A percentile compares a stretch with the other conserved stretches of the same genome.
Conservation (phyloP, 2,329 filamentous ascomycete species). For the Fusarium sp. region DNA sequence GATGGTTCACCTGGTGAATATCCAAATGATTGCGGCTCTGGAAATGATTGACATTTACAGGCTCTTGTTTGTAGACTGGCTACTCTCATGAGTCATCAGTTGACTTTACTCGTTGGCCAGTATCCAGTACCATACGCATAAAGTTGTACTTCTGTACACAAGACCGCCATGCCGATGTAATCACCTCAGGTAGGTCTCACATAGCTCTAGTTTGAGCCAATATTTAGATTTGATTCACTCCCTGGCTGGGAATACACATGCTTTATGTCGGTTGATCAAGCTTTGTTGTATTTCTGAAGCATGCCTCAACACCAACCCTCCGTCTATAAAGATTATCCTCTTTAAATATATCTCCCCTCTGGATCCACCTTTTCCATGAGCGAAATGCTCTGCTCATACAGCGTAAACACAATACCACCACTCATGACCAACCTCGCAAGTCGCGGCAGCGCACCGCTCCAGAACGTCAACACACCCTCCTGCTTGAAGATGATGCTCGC, state of each 20-base stretch:
- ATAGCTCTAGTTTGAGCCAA: neutral
- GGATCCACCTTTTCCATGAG: slow-evolving; percentile 84
- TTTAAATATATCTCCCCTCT: slow-evolving; percentile 81
- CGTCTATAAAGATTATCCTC: neutral
- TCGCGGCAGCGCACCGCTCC: slow-evolving; percentile 91
- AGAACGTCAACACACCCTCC: slow-evolving; percentile 90
- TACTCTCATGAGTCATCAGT: neutral
- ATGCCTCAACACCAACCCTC: neutral
- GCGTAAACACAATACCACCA: slow-evolving; percentile 97
- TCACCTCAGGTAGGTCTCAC: neutral
- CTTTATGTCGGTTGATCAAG: neutral
- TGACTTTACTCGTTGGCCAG: neutral
- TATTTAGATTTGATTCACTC: neutral
- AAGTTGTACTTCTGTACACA: neutral
- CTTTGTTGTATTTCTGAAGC: neutral
- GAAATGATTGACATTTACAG: neutral
- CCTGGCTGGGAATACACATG: neutral
- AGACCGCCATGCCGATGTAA: neutral
- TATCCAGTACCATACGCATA: neutral
- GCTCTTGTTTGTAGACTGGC: neutral
- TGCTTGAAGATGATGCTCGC: slow-evolving; percentile 86
- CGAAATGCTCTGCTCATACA: slow-evolving; percentile 98
- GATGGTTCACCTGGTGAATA: neutral
- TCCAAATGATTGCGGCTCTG: neutral
- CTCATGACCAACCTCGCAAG: slow-evolving; percentile 88